Evolutionary conservation across 352 stramenopile genomes (phyloP).

Genomic region (Phytophthora tubulina): DNA sequence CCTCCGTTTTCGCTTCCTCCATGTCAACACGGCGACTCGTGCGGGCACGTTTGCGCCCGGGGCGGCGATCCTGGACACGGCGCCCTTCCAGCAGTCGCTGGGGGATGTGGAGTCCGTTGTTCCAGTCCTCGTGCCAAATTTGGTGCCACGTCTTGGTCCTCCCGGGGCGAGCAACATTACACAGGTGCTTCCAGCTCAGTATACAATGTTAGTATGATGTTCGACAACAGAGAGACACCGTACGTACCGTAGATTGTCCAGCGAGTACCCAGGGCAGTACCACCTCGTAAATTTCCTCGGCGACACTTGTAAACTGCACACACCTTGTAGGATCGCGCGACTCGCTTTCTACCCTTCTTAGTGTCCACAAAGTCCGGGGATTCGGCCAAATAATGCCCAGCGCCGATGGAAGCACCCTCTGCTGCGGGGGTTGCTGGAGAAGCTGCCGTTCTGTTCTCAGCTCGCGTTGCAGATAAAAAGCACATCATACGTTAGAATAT

Average conservation of each 20-base stretch:
- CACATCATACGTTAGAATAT: too few species aligned
- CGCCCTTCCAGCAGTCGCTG: not conserved
- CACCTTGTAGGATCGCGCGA: too few species aligned
- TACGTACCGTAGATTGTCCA: slow-evolving; percentile 6
- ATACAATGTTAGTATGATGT: not conserved
- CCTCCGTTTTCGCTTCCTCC: not conserved
- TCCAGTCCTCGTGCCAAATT: not conserved
- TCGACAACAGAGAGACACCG: not conserved
- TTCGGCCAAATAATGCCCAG: too few species aligned
- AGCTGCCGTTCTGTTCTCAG: too few species aligned
- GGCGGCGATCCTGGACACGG: not conserved
- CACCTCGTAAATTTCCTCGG: too few species aligned
- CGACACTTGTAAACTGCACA: too few species aligned
- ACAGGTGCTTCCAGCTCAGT: not conserved
- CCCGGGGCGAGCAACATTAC: not conserved
- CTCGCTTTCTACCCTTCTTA: too few species aligned
- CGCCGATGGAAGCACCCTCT: too few species aligned
- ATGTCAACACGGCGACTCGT: not conserved
- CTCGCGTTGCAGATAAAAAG: too few species aligned
- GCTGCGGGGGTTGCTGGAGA: too few species aligned
- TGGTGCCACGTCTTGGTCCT: not conserved
- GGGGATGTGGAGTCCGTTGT: not conserved
- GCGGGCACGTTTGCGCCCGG: not conserved
- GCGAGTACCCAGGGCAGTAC: not conserved
- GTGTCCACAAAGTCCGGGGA: too few species aligned